Evolutionary conservation across 306 rosid genomes (phyloP).

Genomic region (Herpetospermum pedunculosum): DNA sequence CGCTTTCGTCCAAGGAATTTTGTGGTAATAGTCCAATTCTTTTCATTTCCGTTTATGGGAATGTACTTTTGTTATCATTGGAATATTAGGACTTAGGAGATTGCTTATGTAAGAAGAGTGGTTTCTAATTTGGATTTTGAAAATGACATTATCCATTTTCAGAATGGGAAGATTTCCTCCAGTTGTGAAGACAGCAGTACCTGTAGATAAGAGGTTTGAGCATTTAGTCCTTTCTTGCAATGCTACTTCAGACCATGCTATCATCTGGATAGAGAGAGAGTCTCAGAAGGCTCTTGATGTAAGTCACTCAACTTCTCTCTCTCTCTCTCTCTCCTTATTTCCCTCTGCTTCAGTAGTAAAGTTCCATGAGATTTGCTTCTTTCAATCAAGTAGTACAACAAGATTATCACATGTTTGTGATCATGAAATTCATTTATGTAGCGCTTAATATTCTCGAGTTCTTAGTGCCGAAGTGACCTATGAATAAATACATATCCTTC

Average conservation of each 20-base stretch:
- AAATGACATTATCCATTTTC: slow-evolving; percentile 17
- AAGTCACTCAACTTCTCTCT: slow-evolving; percentile 20
- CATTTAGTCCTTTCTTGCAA: slow-evolving; percentile 89
- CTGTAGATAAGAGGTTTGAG: slow-evolving; percentile 96
- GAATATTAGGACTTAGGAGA: background rate
- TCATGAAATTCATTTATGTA: background rate
- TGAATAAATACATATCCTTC: background rate
- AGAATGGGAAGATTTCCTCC: slow-evolving; percentile 87
- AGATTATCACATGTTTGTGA: no score
- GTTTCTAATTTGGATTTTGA: background rate
- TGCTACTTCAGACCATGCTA: slow-evolving; percentile 72
- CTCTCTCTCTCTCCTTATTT: slow-evolving; percentile 14
- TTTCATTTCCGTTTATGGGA: background rate
- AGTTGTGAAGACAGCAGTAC: slow-evolving; percentile 89
- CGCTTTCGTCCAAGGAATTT: background rate
- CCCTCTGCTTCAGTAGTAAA: background rate
- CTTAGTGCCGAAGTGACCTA: background rate
- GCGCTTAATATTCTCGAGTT: background rate
- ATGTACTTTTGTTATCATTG: background rate
- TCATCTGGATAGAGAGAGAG: slow-evolving; percentile 90
- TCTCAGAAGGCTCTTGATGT: slow-evolving; percentile 66
- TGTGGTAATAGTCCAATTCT: background rate
- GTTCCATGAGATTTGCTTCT: background rate
- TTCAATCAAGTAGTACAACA: background rate
- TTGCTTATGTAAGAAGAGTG: background rate